These are phyloP conservation scores for Exophiala xenobiotica DNA, from an alignment of 2,329 filamentous ascomycete species.

Conservation along the genomic window DNA sequence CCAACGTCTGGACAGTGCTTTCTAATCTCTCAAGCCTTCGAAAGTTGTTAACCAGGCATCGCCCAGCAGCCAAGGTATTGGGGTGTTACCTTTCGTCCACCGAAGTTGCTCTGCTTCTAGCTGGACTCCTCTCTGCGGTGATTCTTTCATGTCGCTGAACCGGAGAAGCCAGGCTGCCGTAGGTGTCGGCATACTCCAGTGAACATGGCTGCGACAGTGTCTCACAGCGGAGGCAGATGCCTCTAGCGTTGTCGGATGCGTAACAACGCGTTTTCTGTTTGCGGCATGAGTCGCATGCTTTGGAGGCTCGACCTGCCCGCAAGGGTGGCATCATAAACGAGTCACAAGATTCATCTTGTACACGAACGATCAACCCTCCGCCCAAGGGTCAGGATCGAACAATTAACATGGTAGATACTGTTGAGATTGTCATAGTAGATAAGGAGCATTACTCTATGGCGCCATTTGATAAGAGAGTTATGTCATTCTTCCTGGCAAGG, in stretches of 20 bases:
- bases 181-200: background rate
- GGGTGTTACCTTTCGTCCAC: constrained; percentile 1
- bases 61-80: too few relatives aligned
- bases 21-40: background rate
- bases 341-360: too few relatives aligned
- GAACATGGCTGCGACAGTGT: constrained; percentile 40
- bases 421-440: too few relatives aligned
- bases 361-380: too few relatives aligned
- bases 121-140: background rate
- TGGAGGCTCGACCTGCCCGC: constrained; percentile 20
- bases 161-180: background rate
- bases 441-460: background rate
- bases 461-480: background rate
- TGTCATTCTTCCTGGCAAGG: too few relatives aligned
- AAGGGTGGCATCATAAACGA: constrained; percentile 7
- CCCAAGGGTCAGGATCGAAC: too few relatives aligned
- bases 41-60: too few relatives aligned
- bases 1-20: background rate
- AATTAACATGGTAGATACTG: too few relatives aligned
- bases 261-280: constrained; percentile 47
- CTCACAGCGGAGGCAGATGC: constrained; percentile 41
- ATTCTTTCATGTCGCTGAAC: background rate
- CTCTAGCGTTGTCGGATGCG: constrained; percentile 33
- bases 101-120: background rate
- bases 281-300: constrained; percentile 39